These are phyloP conservation scores for Immersiporthe knoxdaviesiana DNA, from an alignment of 2,329 filamentous ascomycete species.

Conservation along the genomic window DNA sequence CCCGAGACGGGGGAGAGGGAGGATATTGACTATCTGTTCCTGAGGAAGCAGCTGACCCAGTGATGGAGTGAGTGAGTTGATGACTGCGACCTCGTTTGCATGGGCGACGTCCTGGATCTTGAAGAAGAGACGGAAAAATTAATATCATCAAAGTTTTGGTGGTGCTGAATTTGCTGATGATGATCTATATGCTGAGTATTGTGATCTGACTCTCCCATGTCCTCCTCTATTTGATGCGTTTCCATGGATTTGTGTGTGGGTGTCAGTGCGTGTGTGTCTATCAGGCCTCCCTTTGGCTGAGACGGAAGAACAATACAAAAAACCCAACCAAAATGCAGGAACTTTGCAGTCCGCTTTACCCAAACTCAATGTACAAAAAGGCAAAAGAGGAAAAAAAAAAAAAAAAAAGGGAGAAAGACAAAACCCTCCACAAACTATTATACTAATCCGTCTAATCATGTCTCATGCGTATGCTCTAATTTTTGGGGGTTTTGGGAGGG, in stretches of 20 bases:
- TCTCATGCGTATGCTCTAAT: constrained; percentile 1
- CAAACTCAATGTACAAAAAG: not conserved
- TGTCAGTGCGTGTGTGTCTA: not conserved
- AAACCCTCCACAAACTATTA: not conserved
- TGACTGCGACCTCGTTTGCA: too few relatives aligned
- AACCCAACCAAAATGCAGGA: not conserved
- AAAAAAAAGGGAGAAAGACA: not conserved
- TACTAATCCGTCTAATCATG: constrained; percentile 3
- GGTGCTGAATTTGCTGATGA: not conserved
- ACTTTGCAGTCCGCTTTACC: not conserved
- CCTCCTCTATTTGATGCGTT: not conserved
- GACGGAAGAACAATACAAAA: not conserved
- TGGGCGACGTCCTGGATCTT: too few relatives aligned
- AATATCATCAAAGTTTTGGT: not conserved
- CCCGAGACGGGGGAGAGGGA: constrained; percentile 26
- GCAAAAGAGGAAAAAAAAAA: not conserved
- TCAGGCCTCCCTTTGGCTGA: not conserved
- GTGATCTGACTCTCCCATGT: not conserved
- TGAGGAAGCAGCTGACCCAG: constrained; percentile 16
- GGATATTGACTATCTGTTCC: constrained; percentile 23
- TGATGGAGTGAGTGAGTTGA: not conserved
- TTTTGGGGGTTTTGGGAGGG: not conserved
- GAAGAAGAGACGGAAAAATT: too few relatives aligned
- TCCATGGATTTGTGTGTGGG: not conserved
- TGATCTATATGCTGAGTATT: not conserved